Base-by-base conservation (phyloP, 2,329 filamentous ascomycete genomes). In the Nemania sp. region DNA sequence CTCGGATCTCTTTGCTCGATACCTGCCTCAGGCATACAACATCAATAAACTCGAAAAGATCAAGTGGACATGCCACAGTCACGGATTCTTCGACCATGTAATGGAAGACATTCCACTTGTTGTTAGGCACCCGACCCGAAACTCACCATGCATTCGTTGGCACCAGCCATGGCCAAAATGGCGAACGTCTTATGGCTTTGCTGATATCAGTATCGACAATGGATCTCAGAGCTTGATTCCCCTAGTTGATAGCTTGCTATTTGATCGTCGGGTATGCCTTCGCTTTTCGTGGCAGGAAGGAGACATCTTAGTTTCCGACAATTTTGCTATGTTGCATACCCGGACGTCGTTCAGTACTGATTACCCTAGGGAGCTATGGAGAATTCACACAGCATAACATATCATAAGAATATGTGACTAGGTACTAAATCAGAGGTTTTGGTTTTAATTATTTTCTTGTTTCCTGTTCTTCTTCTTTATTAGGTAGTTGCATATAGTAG, bases 11-110 rank as follows among this genome's bases (percentile, higher is more conserved):
- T 64, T 70, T 10, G 52, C 38, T 11, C 64, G 67, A 8, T 67
- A 70, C 27, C 52, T 70, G 22, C 67, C 67, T 15, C 67, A 62
- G 26, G 60, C 64, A 2, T 70, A 67, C 29, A 51, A 52, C 22
- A 64, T 70, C 5, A 49, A 54, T 8, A 70, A 64, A 52, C 67
- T 70, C 7, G 64, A 70, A 27, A 67, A 67, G 60, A 61, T 67
- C 27, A 67, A 38, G 35, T 70, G 67, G 64, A 64, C 32, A 3
- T 70, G 54, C n/a, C 26, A 24, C 6, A 67, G 49, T 7, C 38
- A 27, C 5, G 38, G 54, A 0, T 29, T 18, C 43, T 53, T 26
- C 10, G 22, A 52, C 2, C 27, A 53, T 13, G 29, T 43, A 1
- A 60, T 58, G 18, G 61, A 67, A 22, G 56, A 64, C 8, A 62